Evolutionary conservation across 306 rosid species (phyloP), one percentile per base, ranked within the genome.

Genomic region (Acmispon strigosus): DNA sequence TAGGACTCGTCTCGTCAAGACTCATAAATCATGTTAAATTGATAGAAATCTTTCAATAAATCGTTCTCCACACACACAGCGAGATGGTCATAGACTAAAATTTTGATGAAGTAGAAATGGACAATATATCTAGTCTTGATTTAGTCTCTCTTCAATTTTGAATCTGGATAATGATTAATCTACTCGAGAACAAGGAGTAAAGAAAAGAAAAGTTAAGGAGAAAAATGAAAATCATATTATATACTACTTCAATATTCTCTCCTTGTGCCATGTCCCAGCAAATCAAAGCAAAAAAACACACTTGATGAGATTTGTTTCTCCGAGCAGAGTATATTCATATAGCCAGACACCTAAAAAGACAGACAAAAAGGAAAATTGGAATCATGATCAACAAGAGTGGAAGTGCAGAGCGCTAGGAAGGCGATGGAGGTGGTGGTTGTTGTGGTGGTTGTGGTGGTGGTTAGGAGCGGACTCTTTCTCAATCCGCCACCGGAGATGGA

Each of bases 401-500:
- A 88, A 88, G 49, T 77, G 53, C 47, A 88, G 6, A 72, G 84
- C 53, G 36, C 52, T 69, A 15, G 88, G 81, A 69, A 83, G 86
- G 11, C 78, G 88, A 4, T 72, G 75, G 13, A 60, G 66, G 6
- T 41, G 41, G 6, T 41, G 41, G 0, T 72, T 69, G 8, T 55
- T 68, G 6, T 68, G 76, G 7, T 63, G 75, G 19, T 16, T 16
- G 1, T 76, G 66, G 15, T 75, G 63, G 0, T 69, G 79, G 6
- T 57, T 54, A 2, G 63, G 79, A 54, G 15, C 12, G 0, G 91
- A 70, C 8, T 88, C 91, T 34, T 76, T 86, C 75, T 88, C 80
- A 10, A 88, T 88, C 54, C 70, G 70, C 91, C 95, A 88, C 0
- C 86, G 85, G 20, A 86, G 89, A 18, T 88, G 86, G 24, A 86